These are phyloP conservation scores for Melastoma malabathricum DNA, from an alignment of 345 rosid species.

Conservation along the genomic window DNA sequence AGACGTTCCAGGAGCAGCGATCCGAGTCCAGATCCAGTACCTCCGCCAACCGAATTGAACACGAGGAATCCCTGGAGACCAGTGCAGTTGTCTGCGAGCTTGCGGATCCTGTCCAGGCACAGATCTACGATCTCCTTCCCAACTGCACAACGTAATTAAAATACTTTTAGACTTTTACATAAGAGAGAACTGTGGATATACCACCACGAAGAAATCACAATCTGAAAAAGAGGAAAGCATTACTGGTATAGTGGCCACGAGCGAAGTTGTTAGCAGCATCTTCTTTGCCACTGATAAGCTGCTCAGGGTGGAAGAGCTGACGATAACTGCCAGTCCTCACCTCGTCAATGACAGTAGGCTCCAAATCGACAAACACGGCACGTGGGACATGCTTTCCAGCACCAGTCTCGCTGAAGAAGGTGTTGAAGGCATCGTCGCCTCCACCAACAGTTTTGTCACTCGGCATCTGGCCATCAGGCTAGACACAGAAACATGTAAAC, in stretches of 20 bases:
- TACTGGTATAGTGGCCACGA: conserved; percentile 16
- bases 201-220: background rate
- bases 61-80: conserved; percentile 19
- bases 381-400: conserved; percentile 21
- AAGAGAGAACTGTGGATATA: background rate
- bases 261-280: conserved; percentile 21
- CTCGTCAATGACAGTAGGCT: conserved; percentile 19
- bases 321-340: conserved; percentile 12
- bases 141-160: conserved; percentile 3
- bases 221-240: background rate
- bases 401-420: conserved; percentile 17
- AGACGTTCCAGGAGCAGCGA: conserved; percentile 13
- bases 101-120: conserved; percentile 18
- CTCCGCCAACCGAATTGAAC: conserved; percentile 16
- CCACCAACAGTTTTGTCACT: conserved; percentile 13
- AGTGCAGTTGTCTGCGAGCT: conserved; percentile 20
- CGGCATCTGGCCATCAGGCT: conserved; percentile 23
- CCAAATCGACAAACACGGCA: conserved; percentile 15
- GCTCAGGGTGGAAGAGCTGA: conserved; percentile 17
- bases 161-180: background rate
- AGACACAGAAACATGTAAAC: background rate
- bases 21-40: conserved; percentile 18
- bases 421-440: conserved; percentile 19
- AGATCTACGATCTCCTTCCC: conserved; percentile 19
- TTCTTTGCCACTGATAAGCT: conserved; percentile 18